Evolutionary conservation across 148 eudicot species (phyloP).

Genomic region (Rhododendron ferrugineum): DNA sequence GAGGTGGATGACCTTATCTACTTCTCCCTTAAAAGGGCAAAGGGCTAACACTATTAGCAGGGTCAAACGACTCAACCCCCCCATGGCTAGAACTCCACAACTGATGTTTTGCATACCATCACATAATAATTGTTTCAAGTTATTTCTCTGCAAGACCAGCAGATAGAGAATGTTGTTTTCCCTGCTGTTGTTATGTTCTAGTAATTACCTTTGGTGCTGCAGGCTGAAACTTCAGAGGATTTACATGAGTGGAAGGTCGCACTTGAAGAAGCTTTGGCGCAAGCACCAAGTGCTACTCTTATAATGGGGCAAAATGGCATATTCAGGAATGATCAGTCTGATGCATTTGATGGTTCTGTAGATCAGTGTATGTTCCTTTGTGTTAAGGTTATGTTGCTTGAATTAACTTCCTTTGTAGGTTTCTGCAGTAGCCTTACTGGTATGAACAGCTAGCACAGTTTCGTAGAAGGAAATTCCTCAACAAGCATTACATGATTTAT

Average conservation of each 20-base stretch:
- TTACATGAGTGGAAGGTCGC: constrained; percentile 85
- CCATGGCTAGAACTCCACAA: background rate
- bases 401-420: background rate
- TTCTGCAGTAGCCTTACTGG: background rate
- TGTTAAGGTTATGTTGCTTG: background rate
- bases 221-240: constrained; percentile 94
- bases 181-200: constrained; percentile 6
- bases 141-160: background rate
- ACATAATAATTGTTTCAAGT: background rate
- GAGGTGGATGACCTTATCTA: background rate
- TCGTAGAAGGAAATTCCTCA: background rate
- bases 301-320: constrained; percentile 58
- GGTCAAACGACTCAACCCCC: background rate
- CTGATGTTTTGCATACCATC: background rate
- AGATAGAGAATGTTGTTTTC: background rate
- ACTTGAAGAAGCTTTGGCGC: constrained; percentile 82
- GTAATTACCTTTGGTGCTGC: constrained; percentile 17
- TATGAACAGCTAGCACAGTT: background rate
- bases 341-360: constrained; percentile 42
- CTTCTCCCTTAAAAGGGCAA: background rate
- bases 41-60: background rate
- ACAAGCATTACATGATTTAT: background rate
- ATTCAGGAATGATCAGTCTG: constrained; percentile 46
- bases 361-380: constrained; percentile 7
- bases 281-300: constrained; percentile 69